Evolutionary conservation across 177 flowering plant genomes (phyloP), one percentile per base, ranked within the genome.

Genomic region (Tripterygium wilfordii): DNA sequence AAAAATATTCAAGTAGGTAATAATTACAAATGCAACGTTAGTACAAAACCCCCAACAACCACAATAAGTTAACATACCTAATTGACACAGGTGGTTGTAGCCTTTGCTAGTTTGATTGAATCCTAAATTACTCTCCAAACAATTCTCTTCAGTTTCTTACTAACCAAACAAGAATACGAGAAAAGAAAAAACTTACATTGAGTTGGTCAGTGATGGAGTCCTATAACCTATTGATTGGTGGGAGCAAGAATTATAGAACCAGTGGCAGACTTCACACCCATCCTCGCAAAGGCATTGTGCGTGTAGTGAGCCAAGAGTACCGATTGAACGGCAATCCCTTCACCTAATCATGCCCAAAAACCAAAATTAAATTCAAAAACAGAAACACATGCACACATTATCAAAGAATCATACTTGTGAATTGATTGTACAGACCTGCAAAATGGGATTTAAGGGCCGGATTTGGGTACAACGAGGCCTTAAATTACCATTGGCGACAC

Each of bases 301-400:
- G n/a, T n/a, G 98, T 85, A 16, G 98, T 92, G 24, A 88, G 59
- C 98, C 98, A 92, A 14, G 95, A 68, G 60, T 92, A 92, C 25
- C 71, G 64, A 58, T 92, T 83, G 49, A 75, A 92, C 3, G 98
- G 94, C 57, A 88, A 56, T 22, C 76, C 82, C 47, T 50, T 71
- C 48, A 75, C 84, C 98, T 85, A 33, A 23, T 20, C 28, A 30
- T 29, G 41, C 30, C 21, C 21, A 16, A 41, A 5, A 16, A 44
- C 10, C 36, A 3, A 14, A 54, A 15, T n/a, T n/a, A n/a, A n/a
- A n/a, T n/a, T n/a, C 12, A 25, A 45, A 42, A 30, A 40, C 29
- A 1, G 8, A 42, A 4, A 1, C 17, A 7, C 8, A 12, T n/a
- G n/a, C n/a, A n/a, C n/a, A n/a, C n/a, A n/a, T n/a, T n/a, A n/a